Evolutionary conservation across 208 protist species (phyloP), one percentile per base, ranked within the genome.

Genomic region (Wallacemonas sp.): DNA sequence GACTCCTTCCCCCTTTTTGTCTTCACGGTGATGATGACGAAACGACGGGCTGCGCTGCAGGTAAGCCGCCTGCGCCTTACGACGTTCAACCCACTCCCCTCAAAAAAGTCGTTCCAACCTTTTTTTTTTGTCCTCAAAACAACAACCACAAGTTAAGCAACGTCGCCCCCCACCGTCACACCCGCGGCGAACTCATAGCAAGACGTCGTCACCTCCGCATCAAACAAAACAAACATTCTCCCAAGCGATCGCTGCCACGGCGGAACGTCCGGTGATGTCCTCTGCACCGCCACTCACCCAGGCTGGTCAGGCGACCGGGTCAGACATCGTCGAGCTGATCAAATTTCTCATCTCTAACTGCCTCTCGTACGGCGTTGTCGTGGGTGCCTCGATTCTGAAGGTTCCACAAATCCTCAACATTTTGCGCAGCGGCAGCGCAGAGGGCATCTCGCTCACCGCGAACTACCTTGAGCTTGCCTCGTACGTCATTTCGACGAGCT

Each of bases 331-430:
- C 10, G 48, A 60, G 0, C 69, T 78, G 30, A 42, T 89, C 41
- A 74, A 76, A 30, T 81, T 81, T 39, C 60, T 91, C 63, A 74
- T 91, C 29, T 75, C 74, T 50, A 81, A 70, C 63, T 73, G 78
- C 73, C 74, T 94, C 12, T 83, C 84, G 32, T 96, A 96, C 59
- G 83, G 53, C 37, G 85, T 96, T 8, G 87, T 96, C 39, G 75
- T 83, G 50, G 91, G 91, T 24, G 81, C 85, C 5, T 73, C 85
- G 3, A 80, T 91, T 39, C 69, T 96, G 41, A 96, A 96, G 67
- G 63, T 94, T 32, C 91, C 91, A 15, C 91, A 96, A 76, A 94
- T 96, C 62, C 24, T 92, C 19, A 92, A 81, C 55, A 74, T 96
- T 36, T 22, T 70, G 41, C 68, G 74, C 32, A 58, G 71, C 38